Conservation (phyloP, 345 rosid genomes). For the Acer campestre region DNA sequence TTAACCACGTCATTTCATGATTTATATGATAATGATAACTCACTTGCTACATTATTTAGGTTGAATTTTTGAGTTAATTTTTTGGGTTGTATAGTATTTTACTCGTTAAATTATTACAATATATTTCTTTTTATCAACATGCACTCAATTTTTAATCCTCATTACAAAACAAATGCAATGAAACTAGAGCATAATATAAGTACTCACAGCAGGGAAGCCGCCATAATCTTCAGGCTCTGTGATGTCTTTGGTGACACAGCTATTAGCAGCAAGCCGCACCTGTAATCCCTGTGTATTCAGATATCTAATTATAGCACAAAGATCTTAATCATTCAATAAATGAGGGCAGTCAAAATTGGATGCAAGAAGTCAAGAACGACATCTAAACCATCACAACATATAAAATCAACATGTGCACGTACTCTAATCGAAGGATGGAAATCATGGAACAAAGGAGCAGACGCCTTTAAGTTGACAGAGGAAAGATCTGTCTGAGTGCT, state of each 20-base stretch:
- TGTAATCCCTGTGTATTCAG: slow-evolving; percentile 25
- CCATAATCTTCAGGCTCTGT: slow-evolving; percentile 77
- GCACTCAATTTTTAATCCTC: background rate
- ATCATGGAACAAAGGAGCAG: background rate
- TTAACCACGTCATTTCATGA: no score
- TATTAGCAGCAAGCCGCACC: slow-evolving; percentile 82
- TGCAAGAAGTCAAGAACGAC: background rate
- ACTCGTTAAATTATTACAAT: no score
- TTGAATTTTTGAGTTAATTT: no score
- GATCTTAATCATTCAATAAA: background rate
- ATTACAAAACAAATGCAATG: background rate
- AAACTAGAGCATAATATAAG: slow-evolving; percentile 5
- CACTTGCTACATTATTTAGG: no score
- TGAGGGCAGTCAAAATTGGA: background rate
- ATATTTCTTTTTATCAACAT: background rate
- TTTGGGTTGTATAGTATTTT: no score
- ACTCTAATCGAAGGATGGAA: background rate
- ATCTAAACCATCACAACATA: background rate
- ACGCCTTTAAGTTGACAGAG: background rate
- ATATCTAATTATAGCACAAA: background rate
- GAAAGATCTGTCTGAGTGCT: background rate
- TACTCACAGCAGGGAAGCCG: slow-evolving; percentile 87
- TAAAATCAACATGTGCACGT: background rate
- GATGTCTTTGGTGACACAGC: slow-evolving; percentile 76
- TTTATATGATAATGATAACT: no score